Percentiles rank a stretch among this genome's conserved stretches.
phyloP scores from a whole-genome alignment of 2,329 filamentous ascomycete species.

The Aspergillus arachidicola region DNA sequence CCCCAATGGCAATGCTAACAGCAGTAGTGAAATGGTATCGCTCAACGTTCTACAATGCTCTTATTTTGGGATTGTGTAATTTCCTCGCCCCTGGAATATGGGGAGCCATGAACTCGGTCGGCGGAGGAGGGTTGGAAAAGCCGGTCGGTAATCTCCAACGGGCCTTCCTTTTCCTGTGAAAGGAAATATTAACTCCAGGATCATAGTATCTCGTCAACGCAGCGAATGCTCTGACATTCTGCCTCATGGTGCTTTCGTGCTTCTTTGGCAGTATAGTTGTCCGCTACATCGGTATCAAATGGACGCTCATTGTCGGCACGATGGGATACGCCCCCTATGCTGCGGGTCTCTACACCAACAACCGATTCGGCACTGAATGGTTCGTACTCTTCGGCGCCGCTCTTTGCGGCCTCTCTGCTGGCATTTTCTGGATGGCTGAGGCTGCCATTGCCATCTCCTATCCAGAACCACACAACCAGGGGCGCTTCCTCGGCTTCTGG shows the following conservation, averaged over 20 bases:
- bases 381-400: constrained; percentile 69
- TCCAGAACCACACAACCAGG: constrained; percentile 69
- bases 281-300: constrained; percentile 70
- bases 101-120: constrained; percentile 73
- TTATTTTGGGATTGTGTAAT: constrained; percentile 71
- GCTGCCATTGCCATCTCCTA: constrained; percentile 73
- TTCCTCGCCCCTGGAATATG: constrained; percentile 72
- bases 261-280: constrained; percentile 67
- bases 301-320: constrained; percentile 70
- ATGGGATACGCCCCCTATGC: constrained; percentile 72
- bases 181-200: not conserved
- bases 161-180: not conserved
- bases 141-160: constrained; percentile 41
- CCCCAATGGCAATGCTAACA: not conserved
- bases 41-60: constrained; percentile 72
- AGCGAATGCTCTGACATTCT: constrained; percentile 72
- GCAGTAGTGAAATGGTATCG: constrained; percentile 66
- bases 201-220: constrained; percentile 63
- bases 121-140: constrained; percentile 66
- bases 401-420: constrained; percentile 69
- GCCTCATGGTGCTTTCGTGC: constrained; percentile 72
- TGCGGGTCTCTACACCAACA: constrained; percentile 72
- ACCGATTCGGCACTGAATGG: constrained; percentile 70
- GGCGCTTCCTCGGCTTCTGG: constrained; percentile 69
- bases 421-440: constrained; percentile 76